Evolutionary conservation across 768 basidiomycete genomes (phyloP), one percentile per base, ranked within the genome.

Genomic region (Amanita inopinata): DNA sequence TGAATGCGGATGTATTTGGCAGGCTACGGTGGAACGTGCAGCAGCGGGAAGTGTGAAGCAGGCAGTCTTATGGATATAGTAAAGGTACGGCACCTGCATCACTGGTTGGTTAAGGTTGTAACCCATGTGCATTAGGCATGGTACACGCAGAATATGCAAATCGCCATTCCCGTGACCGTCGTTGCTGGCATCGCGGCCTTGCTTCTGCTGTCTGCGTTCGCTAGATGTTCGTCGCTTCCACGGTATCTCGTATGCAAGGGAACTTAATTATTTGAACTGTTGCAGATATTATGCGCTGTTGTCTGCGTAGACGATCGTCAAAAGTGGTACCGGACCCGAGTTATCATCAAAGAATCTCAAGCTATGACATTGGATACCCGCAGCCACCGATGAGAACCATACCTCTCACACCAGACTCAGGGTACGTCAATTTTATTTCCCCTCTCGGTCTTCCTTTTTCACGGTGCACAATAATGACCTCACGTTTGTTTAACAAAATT

Each of bases 101-200:
- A 33, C 28, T 39, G 18, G 23, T 30, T 38, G 8, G 7, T 9
- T 19, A 12, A 20, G 23, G 19, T 23, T 28, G 33, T 43, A 12
- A 35, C 44, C 33, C 24, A 40, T 38, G 34, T 40, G 30, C 17
- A 28, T n/a, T 50, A 83, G 80, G 69, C 83, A 3, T 85, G 83
- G 84, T 86, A 83, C 57, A 63, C 58, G 4, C 73, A 78, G 48
- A 89, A 89, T 62, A 71, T 86, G 8, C 78, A 82, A 56, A 83
- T 88, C 46, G 66, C 84, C 18, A 83, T 90, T 51, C 84, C 87
- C 14, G 74, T 89, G 42, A 82, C 85, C 12, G 63, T 89, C 43
- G 80, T 82, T 27, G 83, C 66, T 19, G 82, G 73, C 11, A 56
- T 89, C 40, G 49, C 87, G 39, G 65, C 70, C 10, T 58, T 90